phyloP scores from a whole-genome alignment of 2,329 filamentous ascomycete species.

The Albifimbria verrucaria region DNA sequence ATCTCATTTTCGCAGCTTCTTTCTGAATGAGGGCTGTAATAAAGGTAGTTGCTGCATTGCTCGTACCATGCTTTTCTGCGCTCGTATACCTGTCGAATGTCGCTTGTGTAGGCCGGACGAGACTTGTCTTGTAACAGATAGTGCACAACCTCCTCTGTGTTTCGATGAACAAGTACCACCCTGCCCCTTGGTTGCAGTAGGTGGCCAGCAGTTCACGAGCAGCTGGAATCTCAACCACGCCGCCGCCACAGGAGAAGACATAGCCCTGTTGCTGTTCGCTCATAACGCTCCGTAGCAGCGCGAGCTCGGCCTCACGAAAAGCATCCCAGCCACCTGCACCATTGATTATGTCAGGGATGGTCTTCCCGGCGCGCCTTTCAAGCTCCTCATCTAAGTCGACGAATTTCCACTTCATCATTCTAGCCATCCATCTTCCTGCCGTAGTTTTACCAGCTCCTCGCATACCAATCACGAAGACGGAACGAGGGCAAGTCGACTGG shows the following conservation, averaged over 20 bases:
- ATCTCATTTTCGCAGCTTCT: conserved; percentile 19
- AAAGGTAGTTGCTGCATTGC: conserved; percentile 91
- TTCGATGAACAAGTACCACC: conserved; percentile 82
- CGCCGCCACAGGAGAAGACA: conserved; percentile 91
- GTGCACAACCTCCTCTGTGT: conserved; percentile 83
- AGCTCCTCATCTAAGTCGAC: conserved; percentile 87
- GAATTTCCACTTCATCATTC: conserved; percentile 70
- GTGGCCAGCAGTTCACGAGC: conserved; percentile 72
- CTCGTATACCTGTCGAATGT: conserved; percentile 88
- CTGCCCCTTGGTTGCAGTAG: conserved; percentile 72
- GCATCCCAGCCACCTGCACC: conserved; percentile 74
- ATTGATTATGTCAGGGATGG: conserved; percentile 83
- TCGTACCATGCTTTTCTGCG: conserved; percentile 87
- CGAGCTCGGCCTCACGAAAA: conserved; percentile 77
- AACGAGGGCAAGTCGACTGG: conserved; percentile 44
- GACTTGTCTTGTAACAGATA: conserved; percentile 88
- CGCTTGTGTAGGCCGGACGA: conserved; percentile 85
- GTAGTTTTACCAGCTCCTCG: conserved; percentile 96
- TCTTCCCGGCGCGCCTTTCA: conserved; percentile 67
- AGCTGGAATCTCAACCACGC: conserved; percentile 81
- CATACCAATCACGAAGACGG: conserved; percentile 96
- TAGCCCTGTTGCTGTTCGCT: conserved; percentile 71
- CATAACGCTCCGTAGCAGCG: conserved; percentile 69
- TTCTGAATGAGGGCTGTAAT: conserved; percentile 70
- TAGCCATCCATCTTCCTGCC: conserved; percentile 79